A percentile compares a stretch with the other conserved stretches of the same genome.
These are phyloP conservation scores for Hansenula lynferdii DNA, from an alignment of 1,139 yeast genomes.

Conservation along the genomic window DNA sequence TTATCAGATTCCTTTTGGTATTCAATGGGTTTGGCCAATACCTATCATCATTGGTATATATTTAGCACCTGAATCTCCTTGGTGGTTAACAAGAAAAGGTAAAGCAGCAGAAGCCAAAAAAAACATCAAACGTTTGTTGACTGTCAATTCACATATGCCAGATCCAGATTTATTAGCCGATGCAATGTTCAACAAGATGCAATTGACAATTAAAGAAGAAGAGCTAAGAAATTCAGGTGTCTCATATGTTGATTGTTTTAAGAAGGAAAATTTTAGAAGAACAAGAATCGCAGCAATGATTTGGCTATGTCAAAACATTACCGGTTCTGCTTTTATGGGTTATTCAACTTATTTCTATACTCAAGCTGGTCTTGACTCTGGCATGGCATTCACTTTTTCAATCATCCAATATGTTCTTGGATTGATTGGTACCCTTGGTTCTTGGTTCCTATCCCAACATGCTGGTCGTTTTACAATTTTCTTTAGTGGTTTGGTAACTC, in stretches of 20 bases:
- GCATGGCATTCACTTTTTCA: conserved; percentile 27
- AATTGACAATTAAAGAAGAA: conserved; percentile 29
- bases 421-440: conserved; percentile 26
- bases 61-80: conserved; percentile 2
- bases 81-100: background rate
- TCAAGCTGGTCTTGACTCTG: conserved; percentile 30
- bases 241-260: conserved; percentile 42
- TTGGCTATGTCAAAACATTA: conserved; percentile 45
- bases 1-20: conserved; percentile 17
- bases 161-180: conserved; percentile 14
- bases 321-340: conserved; percentile 47
- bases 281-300: conserved; percentile 43
- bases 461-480: conserved; percentile 29
- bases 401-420: conserved; percentile 30
- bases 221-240: conserved; percentile 13
- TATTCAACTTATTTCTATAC: conserved; percentile 36
- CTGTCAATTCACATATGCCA: conserved; percentile 9
- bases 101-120: conserved; percentile 5
- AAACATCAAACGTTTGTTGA: conserved; percentile 11
- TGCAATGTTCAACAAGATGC: conserved; percentile 24
- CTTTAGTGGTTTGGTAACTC: conserved; percentile 26
- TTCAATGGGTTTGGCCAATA: conserved; percentile 2
- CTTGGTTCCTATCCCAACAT: conserved; percentile 24
- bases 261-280: conserved; percentile 42
- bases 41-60: conserved; percentile 9